Evolutionary conservation across 768 basidiomycete genomes (phyloP), one percentile per base, ranked within the genome.

Genomic region (Mycena haematopus): DNA sequence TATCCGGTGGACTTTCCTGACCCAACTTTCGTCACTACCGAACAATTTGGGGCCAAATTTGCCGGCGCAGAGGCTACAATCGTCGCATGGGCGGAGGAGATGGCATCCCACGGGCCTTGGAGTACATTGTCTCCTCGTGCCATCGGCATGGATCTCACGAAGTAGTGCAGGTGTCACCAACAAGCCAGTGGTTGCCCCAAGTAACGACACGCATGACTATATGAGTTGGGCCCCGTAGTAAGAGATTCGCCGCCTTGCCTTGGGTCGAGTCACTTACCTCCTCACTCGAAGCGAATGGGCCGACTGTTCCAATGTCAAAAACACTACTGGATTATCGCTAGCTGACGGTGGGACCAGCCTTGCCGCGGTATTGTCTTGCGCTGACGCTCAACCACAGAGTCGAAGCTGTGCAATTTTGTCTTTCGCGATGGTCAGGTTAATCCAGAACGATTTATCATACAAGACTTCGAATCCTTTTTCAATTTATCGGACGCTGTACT

Each of bases 141-240:
- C 29, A 38, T 33, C n/a, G 36, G 6, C 19, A 22, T 24, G 8
- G 11, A 25, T 33, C 58, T 60, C 8, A 50, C 22, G n/a, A 42
- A 22, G 56, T 36, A 8, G 36, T 54, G 27, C 61, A 86, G 85
- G 75, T 54, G 86, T 86, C 17, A 82, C 76, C 46, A 75, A 72
- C 65, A 86, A 85, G 69, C 70, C 77, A 11, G 76, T 81, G 31
- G 71, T 75, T 13, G 78, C 86, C 3, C 85, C 85, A 1, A 80
- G 81, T n/a, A 83, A 83, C 0, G 77, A 85, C 67, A 78, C 77
- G 31, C 85, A 86, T 62, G 87, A 88, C 69, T 89, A 86, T 69
- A 79, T 89, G 82, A 88, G 86, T 69, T 88, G 85, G 84, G 84
- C 86, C 8, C 88, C 88, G 42, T 90, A 89, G 88, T 89, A 72